A percentile compares a stretch with the other conserved stretches of the same genome.
Evolutionary conservation across 176 grass and related monocot species (phyloP).

Genomic region (Cenchrus purpureus): DNA sequence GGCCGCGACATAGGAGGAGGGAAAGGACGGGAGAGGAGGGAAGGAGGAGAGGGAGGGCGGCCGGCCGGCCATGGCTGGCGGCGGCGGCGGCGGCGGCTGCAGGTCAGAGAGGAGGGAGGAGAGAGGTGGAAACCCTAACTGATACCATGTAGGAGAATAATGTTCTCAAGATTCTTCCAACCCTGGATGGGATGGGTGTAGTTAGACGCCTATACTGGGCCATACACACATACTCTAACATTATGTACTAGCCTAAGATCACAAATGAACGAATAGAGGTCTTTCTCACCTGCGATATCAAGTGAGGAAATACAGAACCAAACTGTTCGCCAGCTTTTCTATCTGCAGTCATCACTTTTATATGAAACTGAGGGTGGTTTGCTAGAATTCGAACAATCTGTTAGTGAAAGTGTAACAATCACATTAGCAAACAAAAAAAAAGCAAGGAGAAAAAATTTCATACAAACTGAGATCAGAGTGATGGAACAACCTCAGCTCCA

Average conservation of each 20-base stretch:
- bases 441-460: neutral
- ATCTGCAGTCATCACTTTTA: constrained; percentile 90
- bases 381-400: constrained; percentile 88
- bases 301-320: constrained; percentile 93
- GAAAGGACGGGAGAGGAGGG: too few species aligned
- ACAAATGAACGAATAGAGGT: constrained; percentile 19
- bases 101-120: too few species aligned
- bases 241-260: neutral
- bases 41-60: too few species aligned
- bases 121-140: too few species aligned
- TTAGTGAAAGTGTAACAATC: constrained; percentile 3
- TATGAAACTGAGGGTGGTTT: constrained; percentile 77
- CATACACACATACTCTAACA: too few species aligned
- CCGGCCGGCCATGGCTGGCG: too few species aligned
- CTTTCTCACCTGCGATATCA: constrained; percentile 68
- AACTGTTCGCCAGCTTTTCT: constrained; percentile 90
- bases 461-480: neutral
- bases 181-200: too few species aligned
- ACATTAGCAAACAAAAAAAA: constrained; percentile 13
- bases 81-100: too few species aligned
- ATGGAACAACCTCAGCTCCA: constrained; percentile 73
- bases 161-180: too few species aligned
- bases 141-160: too few species aligned
- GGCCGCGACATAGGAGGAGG: too few species aligned
- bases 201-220: too few species aligned